Evolutionary conservation across 169 alveolate species (phyloP).

Genomic region (Plasmodium falciparum): DNA sequence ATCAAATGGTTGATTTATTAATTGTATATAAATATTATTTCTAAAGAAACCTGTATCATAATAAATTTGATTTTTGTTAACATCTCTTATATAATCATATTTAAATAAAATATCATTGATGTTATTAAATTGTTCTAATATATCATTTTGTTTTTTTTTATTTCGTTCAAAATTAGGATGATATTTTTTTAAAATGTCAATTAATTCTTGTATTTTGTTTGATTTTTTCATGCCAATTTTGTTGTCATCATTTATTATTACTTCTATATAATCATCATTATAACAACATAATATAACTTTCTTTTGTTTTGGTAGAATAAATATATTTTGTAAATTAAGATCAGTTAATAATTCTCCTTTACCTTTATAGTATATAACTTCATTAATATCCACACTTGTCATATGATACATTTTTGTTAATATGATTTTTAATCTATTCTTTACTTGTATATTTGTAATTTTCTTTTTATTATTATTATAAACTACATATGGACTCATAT

Average conservation of each 20-base stretch:
- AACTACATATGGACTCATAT: no score
- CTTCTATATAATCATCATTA: slow-evolving; percentile 35
- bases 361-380: slow-evolving; percentile 21
- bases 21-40: slow-evolving; percentile 27
- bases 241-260: background rate
- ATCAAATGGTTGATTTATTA: slow-evolving; percentile 13
- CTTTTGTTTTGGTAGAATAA: background rate
- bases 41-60: slow-evolving; percentile 41
- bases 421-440: slow-evolving; percentile 15
- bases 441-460: background rate
- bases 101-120: background rate
- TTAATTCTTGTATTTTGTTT: background rate
- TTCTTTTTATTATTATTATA: background rate
- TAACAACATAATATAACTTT: slow-evolving; percentile 40
- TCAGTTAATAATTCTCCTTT: slow-evolving; percentile 17
- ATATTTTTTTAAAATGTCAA: slow-evolving; percentile 10
- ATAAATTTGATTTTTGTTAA: slow-evolving; percentile 8
- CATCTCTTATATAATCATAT: slow-evolving; percentile 34
- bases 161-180: slow-evolving; percentile 24
- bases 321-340: slow-evolving; percentile 22
- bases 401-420: slow-evolving; percentile 11
- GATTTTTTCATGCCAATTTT: background rate
- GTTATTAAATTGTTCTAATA: slow-evolving; percentile 30
- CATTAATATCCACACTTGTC: slow-evolving; percentile 5
- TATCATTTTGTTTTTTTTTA: slow-evolving; percentile 3